Base-by-base conservation (phyloP, 1,139 yeast species). In the Nakaseomyces nivariensis region DNA sequence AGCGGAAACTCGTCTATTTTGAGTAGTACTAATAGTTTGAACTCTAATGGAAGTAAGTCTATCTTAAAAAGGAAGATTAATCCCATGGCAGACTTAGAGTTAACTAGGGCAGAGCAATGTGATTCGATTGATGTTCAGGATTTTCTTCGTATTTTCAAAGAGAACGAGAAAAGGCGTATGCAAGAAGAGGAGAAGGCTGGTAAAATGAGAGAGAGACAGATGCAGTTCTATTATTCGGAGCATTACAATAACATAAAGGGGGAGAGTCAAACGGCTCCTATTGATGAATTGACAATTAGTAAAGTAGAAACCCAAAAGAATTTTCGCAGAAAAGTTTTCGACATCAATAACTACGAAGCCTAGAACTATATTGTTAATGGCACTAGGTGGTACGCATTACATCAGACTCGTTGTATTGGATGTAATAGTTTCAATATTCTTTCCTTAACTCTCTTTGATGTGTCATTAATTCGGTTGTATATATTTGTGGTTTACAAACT, bases 201-300 rank as follows among this genome's bases (percentile, higher is more conserved):
- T 11, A 54, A 51, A 43, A 51, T 55, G 25, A 58, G 67, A 42
- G 65, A 57, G 33, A 53, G 51, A 40, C 67, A 63, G 38, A 47
- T 63, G 36, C 48, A 48, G 7, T 52, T 56, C 17, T 59, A 58
- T 41, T 60, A 59, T 42, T 57, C 59, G 27, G 54, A 55, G 31
- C 56, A 55, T 11, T 54, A 51, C 38, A 54, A 52, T 38, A 60
- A 38, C 11, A 37, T 37, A 17, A 37, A 10, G 4, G n/a, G 36
- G 10, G 13, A 29, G 41, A 32, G 38, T 38, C 44, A 10, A 33
- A 44, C 11, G 44, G 36, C 7, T 49, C 33, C 24, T 22, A 31
- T 41, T 44, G 41, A 47, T 25, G 47, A 52, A 27, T 50, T 52
- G 34, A 52, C 47, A 25, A 50, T 47, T 34, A 57, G 58, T 49